These are phyloP conservation scores for Knoxia roxburghii DNA, from an alignment of 257 asterid species.

Conservation along the genomic window DNA sequence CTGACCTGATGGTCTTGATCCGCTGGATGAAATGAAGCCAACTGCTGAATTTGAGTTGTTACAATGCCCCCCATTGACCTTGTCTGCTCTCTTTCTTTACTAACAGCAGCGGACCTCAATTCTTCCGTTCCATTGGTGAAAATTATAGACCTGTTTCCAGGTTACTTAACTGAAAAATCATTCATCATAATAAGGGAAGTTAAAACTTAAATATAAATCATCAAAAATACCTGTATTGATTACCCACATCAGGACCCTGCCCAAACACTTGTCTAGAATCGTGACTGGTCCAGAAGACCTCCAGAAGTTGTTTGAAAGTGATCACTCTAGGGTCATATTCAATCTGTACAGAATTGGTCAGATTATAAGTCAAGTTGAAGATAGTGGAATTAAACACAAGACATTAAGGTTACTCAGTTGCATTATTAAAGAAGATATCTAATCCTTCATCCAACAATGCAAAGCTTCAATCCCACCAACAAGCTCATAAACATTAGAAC, in stretches of 20 bases:
- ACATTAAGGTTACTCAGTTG: not conserved
- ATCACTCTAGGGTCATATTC: slow-evolving; percentile 68
- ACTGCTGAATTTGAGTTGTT: slow-evolving; percentile 81
- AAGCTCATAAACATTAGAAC: not conserved
- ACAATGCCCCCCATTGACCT: slow-evolving; percentile 67
- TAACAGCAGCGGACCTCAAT: slow-evolving; percentile 71
- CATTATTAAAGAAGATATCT: not conserved
- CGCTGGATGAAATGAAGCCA: slow-evolving; percentile 64
- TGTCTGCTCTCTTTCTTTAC: slow-evolving; percentile 96
- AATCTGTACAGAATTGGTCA: slow-evolving; percentile 44
- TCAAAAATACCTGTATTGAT: slow-evolving; percentile 69
- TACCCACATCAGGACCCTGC: slow-evolving; percentile 99
- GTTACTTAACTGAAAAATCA: not conserved
- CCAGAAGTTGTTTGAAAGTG: slow-evolving; percentile 70
- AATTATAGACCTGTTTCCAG: slow-evolving; percentile 67
- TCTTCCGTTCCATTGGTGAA: slow-evolving; percentile 87
- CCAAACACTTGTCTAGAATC: slow-evolving; percentile 97
- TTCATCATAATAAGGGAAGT: slow-evolving; percentile 1
- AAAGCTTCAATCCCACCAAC: not conserved
- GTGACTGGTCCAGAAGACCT: slow-evolving; percentile 84
- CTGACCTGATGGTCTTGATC: slow-evolving; percentile 96
- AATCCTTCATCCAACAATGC: not conserved
- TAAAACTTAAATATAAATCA: slow-evolving; percentile 10
- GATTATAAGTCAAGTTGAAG: not conserved
- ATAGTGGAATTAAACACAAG: not conserved